These are phyloP conservation scores for Lactifluus volemus DNA, from an alignment of 768 basidiomycete species.

Conservation along the genomic window DNA sequence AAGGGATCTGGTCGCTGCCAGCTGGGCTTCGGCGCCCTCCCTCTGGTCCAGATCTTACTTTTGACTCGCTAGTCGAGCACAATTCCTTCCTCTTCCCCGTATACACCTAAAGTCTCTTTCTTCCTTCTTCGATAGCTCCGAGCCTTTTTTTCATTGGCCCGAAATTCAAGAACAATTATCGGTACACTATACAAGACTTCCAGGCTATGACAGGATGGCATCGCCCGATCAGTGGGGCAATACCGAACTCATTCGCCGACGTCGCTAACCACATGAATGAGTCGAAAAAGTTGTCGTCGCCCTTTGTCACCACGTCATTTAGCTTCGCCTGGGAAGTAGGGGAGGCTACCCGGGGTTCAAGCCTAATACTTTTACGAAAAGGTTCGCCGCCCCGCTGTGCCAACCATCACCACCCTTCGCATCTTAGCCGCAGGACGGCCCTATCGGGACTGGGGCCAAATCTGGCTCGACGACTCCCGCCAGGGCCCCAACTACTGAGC, in stretches of 20 bases:
- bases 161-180: constrained; percentile 39
- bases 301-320: constrained; percentile 68
- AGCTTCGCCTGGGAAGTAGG: constrained; percentile 77
- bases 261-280: constrained; percentile 67
- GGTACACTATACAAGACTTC: constrained; percentile 23
- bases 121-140: constrained; percentile 40
- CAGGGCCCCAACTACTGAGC: too few species aligned
- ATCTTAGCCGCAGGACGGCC: too few species aligned
- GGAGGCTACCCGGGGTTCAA: constrained; percentile 76
- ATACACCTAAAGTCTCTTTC: constrained; percentile 58
- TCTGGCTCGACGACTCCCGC: too few species aligned
- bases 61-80: constrained; percentile 48
- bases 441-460: too few species aligned
- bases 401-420: too few species aligned
- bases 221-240: constrained; percentile 15
- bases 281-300: constrained; percentile 62
- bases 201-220: constrained; percentile 18
- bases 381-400: constrained; percentile 22
- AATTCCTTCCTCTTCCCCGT: constrained; percentile 77
- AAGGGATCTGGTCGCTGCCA: constrained; percentile 20
- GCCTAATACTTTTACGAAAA: constrained; percentile 45
- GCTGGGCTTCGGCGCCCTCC: constrained; percentile 32
- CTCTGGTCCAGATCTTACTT: constrained; percentile 54
- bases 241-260: constrained; percentile 44
- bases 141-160: constrained; percentile 62